phyloP scores from a whole-genome alignment of 2,329 filamentous ascomycete genomes.

The Apiospora aurea region DNA sequence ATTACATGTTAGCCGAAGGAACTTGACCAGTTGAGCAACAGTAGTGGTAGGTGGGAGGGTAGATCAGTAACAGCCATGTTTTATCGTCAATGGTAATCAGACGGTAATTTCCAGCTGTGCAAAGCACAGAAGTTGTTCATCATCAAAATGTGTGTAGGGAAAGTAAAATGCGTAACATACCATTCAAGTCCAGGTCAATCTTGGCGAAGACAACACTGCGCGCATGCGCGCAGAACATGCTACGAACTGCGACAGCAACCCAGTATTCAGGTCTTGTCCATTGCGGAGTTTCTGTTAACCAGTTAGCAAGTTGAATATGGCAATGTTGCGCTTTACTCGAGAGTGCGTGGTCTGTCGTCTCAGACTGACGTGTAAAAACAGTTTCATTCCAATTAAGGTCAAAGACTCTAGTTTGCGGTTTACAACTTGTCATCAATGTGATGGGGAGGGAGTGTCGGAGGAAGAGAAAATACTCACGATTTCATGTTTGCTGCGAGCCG shows the following conservation, averaged over 20 bases:
- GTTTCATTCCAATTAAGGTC: constrained; percentile 84
- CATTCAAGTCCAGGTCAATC: constrained; percentile 27
- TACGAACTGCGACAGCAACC: neutral
- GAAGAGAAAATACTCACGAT: constrained; percentile 14
- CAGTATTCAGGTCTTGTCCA: neutral
- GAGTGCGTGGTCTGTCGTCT: constrained; percentile 50
- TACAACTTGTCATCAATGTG: constrained; percentile 79
- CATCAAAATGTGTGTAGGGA: constrained; percentile 45
- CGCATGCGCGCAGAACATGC: neutral
- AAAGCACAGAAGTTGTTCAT: constrained; percentile 74
- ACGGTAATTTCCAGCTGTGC: constrained; percentile 96
- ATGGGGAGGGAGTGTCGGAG: constrained; percentile 32
- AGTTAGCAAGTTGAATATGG: constrained; percentile 22
- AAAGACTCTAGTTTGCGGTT: constrained; percentile 95
- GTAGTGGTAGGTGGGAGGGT: neutral
- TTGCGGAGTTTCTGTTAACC: constrained; percentile 17
- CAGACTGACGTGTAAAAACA: constrained; percentile 94
- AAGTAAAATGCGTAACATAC: constrained; percentile 40
- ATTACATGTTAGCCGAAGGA: constrained; percentile 25
- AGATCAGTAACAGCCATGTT: constrained; percentile 86
- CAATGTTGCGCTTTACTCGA: neutral
- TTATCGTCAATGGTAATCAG: constrained; percentile 83
- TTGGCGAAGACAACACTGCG: too few species aligned
- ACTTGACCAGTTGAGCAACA: neutral
- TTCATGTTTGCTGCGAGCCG: neutral